These are phyloP conservation scores for Populus ilicifolia DNA, from an alignment of 345 rosid species.

Conservation along the genomic window DNA sequence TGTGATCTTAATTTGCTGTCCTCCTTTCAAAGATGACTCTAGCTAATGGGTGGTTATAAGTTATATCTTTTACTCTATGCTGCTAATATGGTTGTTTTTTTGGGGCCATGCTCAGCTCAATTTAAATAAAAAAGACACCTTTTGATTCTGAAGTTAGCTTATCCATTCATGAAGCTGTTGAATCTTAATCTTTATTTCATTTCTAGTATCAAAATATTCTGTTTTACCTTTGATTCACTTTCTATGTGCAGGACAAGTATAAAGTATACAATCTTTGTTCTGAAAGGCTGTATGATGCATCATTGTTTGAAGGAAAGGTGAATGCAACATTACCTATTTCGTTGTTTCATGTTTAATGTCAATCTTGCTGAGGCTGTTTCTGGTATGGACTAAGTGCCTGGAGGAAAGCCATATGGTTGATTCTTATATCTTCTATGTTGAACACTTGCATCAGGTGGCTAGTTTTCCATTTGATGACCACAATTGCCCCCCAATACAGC, in stretches of 20 bases:
- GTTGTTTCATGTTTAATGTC: neutral
- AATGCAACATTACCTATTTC: neutral
- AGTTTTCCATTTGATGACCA: constrained; percentile 91
- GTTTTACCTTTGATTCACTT: constrained; percentile 9
- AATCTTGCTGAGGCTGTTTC: neutral
- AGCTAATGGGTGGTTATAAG: neutral
- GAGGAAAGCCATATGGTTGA: constrained; percentile 1
- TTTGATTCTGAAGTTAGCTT: neutral
- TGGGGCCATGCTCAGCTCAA: neutral
- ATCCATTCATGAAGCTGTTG: neutral
- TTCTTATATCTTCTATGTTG: neutral
- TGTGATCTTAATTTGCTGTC: neutral
- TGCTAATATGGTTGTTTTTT: neutral
- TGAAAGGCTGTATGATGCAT: constrained; percentile 87
- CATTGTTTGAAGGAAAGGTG: constrained; percentile 87
- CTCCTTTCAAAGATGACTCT: neutral
- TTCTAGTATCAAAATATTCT: neutral
- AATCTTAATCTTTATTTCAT: neutral
- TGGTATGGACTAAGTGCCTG: neutral
- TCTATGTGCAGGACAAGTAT: constrained; percentile 61
- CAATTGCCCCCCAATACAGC: constrained; percentile 83
- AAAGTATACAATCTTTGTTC: constrained; percentile 88
- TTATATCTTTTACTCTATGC: neutral
- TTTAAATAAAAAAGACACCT: neutral
- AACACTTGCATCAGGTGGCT: constrained; percentile 57